phyloP scores from a whole-genome alignment of 2,329 filamentous ascomycete species.

The Monosporascus sp. region DNA sequence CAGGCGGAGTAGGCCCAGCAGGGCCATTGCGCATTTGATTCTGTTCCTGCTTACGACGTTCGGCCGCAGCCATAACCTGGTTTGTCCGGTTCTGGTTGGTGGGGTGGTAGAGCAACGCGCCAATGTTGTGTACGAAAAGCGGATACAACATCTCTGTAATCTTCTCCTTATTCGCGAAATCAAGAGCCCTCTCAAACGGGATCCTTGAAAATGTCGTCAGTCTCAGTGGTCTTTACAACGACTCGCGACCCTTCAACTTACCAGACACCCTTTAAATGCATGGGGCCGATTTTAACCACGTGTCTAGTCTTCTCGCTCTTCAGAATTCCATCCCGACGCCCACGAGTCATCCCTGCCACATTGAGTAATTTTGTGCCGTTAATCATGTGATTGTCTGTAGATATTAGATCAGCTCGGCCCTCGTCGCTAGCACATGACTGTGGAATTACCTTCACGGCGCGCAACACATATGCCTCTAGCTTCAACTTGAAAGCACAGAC shows the following conservation, averaged over 20 bases:
- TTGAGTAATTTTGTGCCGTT: constrained; percentile 97
- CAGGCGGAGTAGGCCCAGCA: constrained; percentile 41
- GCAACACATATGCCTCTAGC: constrained; percentile 94
- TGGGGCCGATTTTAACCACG: constrained; percentile 97
- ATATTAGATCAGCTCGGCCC: neutral
- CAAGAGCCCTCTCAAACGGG: constrained; percentile 92
- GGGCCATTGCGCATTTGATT: constrained; percentile 58
- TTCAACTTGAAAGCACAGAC: constrained; percentile 95
- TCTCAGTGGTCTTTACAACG: neutral
- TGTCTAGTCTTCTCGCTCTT: constrained; percentile 97
- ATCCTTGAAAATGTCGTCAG: constrained; percentile 59
- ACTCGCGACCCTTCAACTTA: constrained; percentile 40
- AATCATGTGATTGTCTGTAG: constrained; percentile 88
- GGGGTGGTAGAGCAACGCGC: constrained; percentile 87
- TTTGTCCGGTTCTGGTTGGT: constrained; percentile 78
- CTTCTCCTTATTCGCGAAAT: constrained; percentile 99
- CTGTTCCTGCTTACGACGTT: constrained; percentile 69
- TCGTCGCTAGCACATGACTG: neutral
- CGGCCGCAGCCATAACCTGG: constrained; percentile 80
- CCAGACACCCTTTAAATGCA: constrained; percentile 98
- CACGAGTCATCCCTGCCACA: constrained; percentile 96
- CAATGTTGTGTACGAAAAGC: constrained; percentile 96
- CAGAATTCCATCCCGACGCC: constrained; percentile 88
- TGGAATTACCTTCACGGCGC: constrained; percentile 70
- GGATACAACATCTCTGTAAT: constrained; percentile 95